Base-by-base conservation (phyloP, 2,329 filamentous ascomycete genomes). In the Bimuria novae-zelandiae region DNA sequence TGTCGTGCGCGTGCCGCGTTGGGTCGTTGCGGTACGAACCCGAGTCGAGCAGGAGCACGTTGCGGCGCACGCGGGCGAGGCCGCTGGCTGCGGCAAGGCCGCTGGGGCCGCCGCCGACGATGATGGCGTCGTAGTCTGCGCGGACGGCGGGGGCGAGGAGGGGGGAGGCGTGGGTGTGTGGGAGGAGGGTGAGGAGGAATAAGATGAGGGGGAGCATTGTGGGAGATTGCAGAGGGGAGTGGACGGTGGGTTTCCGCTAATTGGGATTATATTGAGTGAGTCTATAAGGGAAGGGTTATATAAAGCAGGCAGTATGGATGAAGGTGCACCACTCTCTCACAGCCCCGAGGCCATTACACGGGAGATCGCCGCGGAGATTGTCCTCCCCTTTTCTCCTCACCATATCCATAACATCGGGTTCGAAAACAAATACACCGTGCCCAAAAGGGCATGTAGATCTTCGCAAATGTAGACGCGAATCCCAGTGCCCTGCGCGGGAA, bases 71-170 rank as follows among this genome's bases (percentile, higher is more conserved):
- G 5, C 44, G 44, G 3, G 44, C 44, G 17, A 47, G 44, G 16
- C 44, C 44, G 14, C 44, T 47, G 5, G 21, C n/a, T 37, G 44
- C 44, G 36, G 44, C 44, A 6, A 47, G 23, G n/a, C 44, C 44
- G 32, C 30, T 19, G 16, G 44, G 44, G 17, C 44, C 44, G 25
- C 44, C 44, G 16, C 44, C 44, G 19, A 47, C 21, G 8, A 47
- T 21, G 14, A 47, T 47, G 19, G 44, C 44, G 27, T 47, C 44
- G 14, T 47, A 46, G 12, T 80, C 40, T 1, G 40, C 40, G 11
- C 19, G 23, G 3, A 43, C 40, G 7, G 40, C 40, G 16, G 40
- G 40, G 19, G n/a, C 40, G 14, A 43, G 25, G 14, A 19, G 1
- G 7, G 40, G 40, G 11, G 40, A 23, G 12, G 40, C 29, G n/a